Evolutionary conservation across 306 rosid species (phyloP).

Genomic region (Prunus campanulata): DNA sequence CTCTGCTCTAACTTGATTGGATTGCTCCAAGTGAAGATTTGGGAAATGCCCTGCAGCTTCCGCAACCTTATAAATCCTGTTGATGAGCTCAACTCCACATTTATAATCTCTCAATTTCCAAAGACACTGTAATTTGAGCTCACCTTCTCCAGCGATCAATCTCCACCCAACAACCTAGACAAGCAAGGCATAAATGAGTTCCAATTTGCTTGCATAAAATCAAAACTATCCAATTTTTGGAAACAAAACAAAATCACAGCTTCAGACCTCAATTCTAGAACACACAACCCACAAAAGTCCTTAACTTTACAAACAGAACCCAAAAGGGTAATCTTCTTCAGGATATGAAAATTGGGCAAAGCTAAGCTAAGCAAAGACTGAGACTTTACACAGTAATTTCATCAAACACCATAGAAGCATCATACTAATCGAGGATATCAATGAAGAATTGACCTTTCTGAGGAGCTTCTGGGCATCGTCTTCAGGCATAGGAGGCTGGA

Average conservation of each 20-base stretch:
- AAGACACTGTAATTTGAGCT: slow-evolving; percentile 66
- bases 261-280: too few relatives aligned
- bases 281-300: too few relatives aligned
- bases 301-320: background rate
- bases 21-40: slow-evolving; percentile 67
- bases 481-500: slow-evolving; percentile 46
- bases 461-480: slow-evolving; percentile 56
- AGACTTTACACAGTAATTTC: slow-evolving; percentile 7
- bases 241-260: background rate
- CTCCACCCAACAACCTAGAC: slow-evolving; percentile 88
- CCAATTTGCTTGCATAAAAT: background rate
- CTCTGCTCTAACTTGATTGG: slow-evolving; percentile 81
- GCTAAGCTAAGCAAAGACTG: background rate
- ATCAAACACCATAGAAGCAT: slow-evolving; percentile 12
- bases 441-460: slow-evolving; percentile 47
- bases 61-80: slow-evolving; percentile 62
- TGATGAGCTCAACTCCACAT: slow-evolving; percentile 71
- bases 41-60: slow-evolving; percentile 73
- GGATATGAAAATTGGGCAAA: too few relatives aligned
- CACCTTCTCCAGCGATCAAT: slow-evolving; percentile 57
- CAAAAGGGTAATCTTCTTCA: background rate
- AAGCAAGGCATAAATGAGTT: slow-evolving; percentile 10
- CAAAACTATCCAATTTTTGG: background rate
- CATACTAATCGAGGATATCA: background rate
- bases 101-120: slow-evolving; percentile 87